Conservation (phyloP, 2,329 filamentous ascomycete species). For the Exophiala calicioides region DNA sequence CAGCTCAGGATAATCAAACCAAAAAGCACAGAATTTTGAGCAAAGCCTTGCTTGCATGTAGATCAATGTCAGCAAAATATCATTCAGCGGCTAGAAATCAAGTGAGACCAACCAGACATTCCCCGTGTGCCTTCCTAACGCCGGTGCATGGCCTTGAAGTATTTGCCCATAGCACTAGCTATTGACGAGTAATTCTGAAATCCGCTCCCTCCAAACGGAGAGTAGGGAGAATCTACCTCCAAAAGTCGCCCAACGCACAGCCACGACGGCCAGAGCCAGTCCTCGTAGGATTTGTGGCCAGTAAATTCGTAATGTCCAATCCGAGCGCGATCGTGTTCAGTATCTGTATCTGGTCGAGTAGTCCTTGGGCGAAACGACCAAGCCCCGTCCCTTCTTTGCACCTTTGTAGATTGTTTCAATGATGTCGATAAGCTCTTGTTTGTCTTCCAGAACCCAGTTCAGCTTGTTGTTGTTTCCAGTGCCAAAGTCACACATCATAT, state of each 20-base stretch:
- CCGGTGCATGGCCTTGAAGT: neutral
- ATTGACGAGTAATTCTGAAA: neutral
- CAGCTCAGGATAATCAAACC: no score
- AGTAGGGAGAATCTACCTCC: no score
- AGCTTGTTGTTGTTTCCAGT: slow-evolving; percentile 99
- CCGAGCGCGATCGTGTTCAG: slow-evolving; percentile 36
- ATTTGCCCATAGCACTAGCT: neutral
- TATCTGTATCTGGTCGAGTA: slow-evolving; percentile 72
- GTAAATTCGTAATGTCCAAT: no score
- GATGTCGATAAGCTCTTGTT: slow-evolving; percentile 98
- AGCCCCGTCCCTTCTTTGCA: slow-evolving; percentile 95
- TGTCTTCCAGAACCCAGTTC: slow-evolving; percentile 95
- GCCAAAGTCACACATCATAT: slow-evolving; percentile 79
- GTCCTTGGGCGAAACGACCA: slow-evolving; percentile 93
- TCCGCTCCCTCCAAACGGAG: no score
- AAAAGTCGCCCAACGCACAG: neutral
- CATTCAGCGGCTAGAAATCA: slow-evolving; percentile 17
- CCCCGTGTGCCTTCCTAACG: slow-evolving; percentile 3
- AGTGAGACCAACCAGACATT: slow-evolving; percentile 28
- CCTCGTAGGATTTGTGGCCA: no score
- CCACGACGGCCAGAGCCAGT: neutral
- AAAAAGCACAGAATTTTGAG: no score
- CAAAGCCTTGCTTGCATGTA: slow-evolving; percentile 5
- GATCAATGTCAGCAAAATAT: slow-evolving; percentile 25
- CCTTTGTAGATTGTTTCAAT: slow-evolving; percentile 97